These are phyloP conservation scores for Penicillium silybi DNA, from an alignment of 495 filamentous ascomycete species.

Conservation along the genomic window DNA sequence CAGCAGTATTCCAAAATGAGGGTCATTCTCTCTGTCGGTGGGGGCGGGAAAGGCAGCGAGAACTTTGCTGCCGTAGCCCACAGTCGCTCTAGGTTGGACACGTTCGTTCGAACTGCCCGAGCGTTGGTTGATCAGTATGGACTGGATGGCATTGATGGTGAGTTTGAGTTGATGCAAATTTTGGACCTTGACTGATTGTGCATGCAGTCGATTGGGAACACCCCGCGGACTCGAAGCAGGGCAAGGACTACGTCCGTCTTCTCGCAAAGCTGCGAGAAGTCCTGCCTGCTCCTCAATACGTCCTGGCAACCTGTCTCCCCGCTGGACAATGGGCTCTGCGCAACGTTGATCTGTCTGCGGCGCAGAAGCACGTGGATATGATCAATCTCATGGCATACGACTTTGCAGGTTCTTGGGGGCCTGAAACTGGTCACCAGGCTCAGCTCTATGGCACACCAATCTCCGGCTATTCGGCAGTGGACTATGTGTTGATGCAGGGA, in stretches of 20 bases:
- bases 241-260: constrained; percentile 67
- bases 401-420: constrained; percentile 76
- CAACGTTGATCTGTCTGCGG: constrained; percentile 67
- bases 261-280: constrained; percentile 64
- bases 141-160: constrained; percentile 86
- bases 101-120: constrained; percentile 68
- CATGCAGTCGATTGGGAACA: constrained; percentile 86
- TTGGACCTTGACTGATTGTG: not conserved
- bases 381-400: constrained; percentile 87
- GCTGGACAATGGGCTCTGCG: constrained; percentile 68
- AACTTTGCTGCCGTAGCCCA: constrained; percentile 72
- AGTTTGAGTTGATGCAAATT: not conserved
- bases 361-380: constrained; percentile 66
- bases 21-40: constrained; percentile 83
- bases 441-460: constrained; percentile 67
- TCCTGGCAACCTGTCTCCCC: constrained; percentile 79
- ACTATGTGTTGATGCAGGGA: constrained; percentile 60
- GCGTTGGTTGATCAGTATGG: constrained; percentile 69
- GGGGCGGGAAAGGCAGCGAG: constrained; percentile 71
- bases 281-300: constrained; percentile 69
- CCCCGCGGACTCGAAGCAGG: constrained; percentile 64
- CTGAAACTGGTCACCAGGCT: constrained; percentile 69
- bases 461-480: constrained; percentile 64
- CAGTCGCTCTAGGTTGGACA: constrained; percentile 55
- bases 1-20: constrained; percentile 69